These are phyloP conservation scores for Boletus sp. DNA, from an alignment of 768 basidiomycete species.

Conservation along the genomic window DNA sequence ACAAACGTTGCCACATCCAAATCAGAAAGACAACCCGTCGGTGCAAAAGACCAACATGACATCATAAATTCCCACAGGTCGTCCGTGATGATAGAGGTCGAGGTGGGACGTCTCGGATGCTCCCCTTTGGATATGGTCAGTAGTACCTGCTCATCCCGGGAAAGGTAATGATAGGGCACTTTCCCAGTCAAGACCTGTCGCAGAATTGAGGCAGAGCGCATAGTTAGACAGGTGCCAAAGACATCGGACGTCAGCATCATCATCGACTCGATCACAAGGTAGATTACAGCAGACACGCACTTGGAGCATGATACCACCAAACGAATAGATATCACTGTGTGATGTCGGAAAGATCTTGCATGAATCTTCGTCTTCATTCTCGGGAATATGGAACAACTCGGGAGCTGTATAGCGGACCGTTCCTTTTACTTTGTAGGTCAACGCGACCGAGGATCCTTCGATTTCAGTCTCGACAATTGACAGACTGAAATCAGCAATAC, in stretches of 20 bases:
- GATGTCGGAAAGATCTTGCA: constrained; percentile 12
- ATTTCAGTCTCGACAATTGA: constrained; percentile 40
- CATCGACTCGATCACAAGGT: not conserved
- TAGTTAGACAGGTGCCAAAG: not conserved
- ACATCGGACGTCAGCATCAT: not conserved
- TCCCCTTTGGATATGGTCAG: constrained; percentile 13
- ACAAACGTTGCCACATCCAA: constrained; percentile 27
- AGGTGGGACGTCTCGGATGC: constrained; percentile 12
- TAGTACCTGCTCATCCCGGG: constrained; percentile 20
- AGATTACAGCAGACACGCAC: constrained; percentile 7
- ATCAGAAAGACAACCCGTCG: constrained; percentile 32
- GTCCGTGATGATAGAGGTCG: constrained; percentile 9
- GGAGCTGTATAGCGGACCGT: constrained; percentile 53
- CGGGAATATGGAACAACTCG: constrained; percentile 29
- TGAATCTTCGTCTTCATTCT: not conserved
- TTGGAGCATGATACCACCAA: constrained; percentile 24
- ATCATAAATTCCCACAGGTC: constrained; percentile 25
- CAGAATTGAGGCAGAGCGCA: not conserved
- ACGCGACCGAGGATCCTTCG: constrained; percentile 31
- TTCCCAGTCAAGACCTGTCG: constrained; percentile 22
- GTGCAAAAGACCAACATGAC: constrained; percentile 28
- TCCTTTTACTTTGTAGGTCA: constrained; percentile 32
- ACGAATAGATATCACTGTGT: constrained; percentile 40
- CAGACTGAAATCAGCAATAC: constrained; percentile 47
- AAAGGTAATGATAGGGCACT: constrained; percentile 22